Evolutionary conservation across 2,329 filamentous ascomycete species (phyloP).

Genomic region (Thielaviopsis cerberus): DNA sequence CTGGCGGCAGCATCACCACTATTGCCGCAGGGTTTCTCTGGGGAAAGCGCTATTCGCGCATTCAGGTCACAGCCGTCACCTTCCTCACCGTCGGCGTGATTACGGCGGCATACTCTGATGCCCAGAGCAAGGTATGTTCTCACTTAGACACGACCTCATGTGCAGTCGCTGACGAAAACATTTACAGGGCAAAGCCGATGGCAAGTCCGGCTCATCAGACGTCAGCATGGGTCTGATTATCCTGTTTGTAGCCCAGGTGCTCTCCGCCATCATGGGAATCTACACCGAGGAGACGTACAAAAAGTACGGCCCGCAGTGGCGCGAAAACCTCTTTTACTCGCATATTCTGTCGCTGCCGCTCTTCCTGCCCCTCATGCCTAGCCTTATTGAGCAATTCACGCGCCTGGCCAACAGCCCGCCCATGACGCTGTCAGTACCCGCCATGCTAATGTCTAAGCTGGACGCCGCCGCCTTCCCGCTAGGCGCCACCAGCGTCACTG

Average conservation of each 20-base stretch:
- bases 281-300: slow-evolving; percentile 86
- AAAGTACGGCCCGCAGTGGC: slow-evolving; percentile 75
- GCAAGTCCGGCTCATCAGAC: slow-evolving; percentile 15
- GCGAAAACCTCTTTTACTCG: slow-evolving; percentile 91
- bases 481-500: neutral
- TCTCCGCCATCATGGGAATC: slow-evolving; percentile 85
- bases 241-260: slow-evolving; percentile 69
- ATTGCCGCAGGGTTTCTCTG: slow-evolving; percentile 78
- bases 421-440: slow-evolving; percentile 19
- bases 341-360: slow-evolving; percentile 57
- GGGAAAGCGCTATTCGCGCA: slow-evolving; percentile 64
- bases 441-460: slow-evolving; percentile 1
- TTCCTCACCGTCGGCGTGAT: slow-evolving; percentile 75
- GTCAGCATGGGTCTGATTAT: slow-evolving; percentile 53
- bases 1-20: slow-evolving; percentile 87
- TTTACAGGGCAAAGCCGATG: slow-evolving; percentile 11
- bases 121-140: slow-evolving; percentile 52
- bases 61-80: slow-evolving; percentile 65
- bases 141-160: neutral
- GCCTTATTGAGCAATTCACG: slow-evolving; percentile 44
- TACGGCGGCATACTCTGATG: slow-evolving; percentile 76
- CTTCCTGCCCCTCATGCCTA: slow-evolving; percentile 53
- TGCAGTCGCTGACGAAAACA: neutral
- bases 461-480: neutral
- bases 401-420: slow-evolving; percentile 46